Evolutionary conservation across 1,139 yeast species (phyloP).

Genomic region (Debaryomyces psychrophilus): DNA sequence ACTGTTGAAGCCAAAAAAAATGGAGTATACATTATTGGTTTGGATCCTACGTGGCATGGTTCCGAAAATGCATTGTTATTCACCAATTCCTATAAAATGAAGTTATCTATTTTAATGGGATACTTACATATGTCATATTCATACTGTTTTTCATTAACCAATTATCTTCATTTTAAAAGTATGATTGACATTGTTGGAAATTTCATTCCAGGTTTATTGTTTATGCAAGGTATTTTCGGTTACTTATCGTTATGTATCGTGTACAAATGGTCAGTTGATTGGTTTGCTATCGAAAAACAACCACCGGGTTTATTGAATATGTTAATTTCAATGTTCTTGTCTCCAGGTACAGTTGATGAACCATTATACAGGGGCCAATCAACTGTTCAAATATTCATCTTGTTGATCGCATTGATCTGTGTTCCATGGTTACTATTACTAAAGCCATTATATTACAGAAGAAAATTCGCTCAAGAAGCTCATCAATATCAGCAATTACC

Average conservation of each 20-base stretch:
- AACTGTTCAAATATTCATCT: conserved; percentile 58
- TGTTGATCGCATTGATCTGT: conserved; percentile 66
- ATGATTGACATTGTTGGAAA: conserved; percentile 72
- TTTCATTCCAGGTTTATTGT: conserved; percentile 75
- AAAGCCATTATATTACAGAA: conserved; percentile 61
- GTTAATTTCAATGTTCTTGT: conserved; percentile 78
- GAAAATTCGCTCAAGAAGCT: conserved; percentile 47
- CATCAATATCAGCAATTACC: conserved; percentile 36
- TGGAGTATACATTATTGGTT: conserved; percentile 68
- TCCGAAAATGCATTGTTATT: conserved; percentile 74
- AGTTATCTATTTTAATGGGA: conserved; percentile 78
- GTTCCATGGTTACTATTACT: conserved; percentile 75
- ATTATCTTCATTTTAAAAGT: conserved; percentile 60
- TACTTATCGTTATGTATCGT: conserved; percentile 71
- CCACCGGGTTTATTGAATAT: conserved; percentile 83
- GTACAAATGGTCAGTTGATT: conserved; percentile 78
- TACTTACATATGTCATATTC: conserved; percentile 79
- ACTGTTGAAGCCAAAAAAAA: conserved; percentile 54
- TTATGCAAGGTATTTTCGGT: conserved; percentile 85
- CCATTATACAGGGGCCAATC: conserved; percentile 68
- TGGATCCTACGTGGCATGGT: conserved; percentile 84
- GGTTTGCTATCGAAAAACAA: conserved; percentile 67
- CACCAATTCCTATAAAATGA: conserved; percentile 82
- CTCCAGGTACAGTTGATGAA: conserved; percentile 75
- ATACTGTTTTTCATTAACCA: conserved; percentile 66